Percentiles rank a stretch among this genome's conserved stretches.
phyloP scores from a whole-genome alignment of 2,329 filamentous ascomycete species.

The Rhexocercosporidium sp. region DNA sequence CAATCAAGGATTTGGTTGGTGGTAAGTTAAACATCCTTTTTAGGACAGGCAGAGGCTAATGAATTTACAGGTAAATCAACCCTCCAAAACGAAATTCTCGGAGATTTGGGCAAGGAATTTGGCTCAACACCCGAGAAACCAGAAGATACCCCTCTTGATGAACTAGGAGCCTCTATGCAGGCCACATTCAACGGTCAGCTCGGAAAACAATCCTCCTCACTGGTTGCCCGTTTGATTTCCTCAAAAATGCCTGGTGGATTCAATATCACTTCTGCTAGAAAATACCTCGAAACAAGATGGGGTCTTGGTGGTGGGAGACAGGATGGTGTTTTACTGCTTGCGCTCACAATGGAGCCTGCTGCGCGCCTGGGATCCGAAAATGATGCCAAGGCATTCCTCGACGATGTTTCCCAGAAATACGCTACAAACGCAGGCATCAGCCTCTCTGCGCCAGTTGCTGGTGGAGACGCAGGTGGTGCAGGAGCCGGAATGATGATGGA shows the following conservation, averaged over 20 bases:
- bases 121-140: slow-evolving; percentile 98
- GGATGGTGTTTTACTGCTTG: slow-evolving; percentile 86
- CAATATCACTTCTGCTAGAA: slow-evolving; percentile 95
- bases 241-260: slow-evolving; percentile 99
- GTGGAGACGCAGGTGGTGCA: slow-evolving; percentile 71
- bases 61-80: slow-evolving; percentile 83
- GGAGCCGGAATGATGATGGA: slow-evolving; percentile 99
- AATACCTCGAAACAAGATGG: slow-evolving; percentile 95
- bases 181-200: slow-evolving; percentile 98
- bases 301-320: slow-evolving; percentile 85
- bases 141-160: slow-evolving; percentile 95
- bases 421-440: slow-evolving; percentile 82
- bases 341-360: slow-evolving; percentile 90
- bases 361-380: slow-evolving; percentile 86
- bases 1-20: slow-evolving; percentile 97
- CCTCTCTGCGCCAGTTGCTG: slow-evolving; percentile 76
- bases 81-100: slow-evolving; percentile 97
- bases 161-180: slow-evolving; percentile 94
- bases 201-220: slow-evolving; percentile 92
- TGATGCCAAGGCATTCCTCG: slow-evolving; percentile 92
- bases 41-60: slow-evolving; percentile 17
- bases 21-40: slow-evolving; percentile 60
- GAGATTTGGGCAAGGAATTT: slow-evolving; percentile 97
- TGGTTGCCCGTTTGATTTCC: slow-evolving; percentile 93
- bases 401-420: slow-evolving; percentile 89